Base-by-base conservation (phyloP, 2,329 filamentous ascomycete species). In the Alternaria longipes region DNA sequence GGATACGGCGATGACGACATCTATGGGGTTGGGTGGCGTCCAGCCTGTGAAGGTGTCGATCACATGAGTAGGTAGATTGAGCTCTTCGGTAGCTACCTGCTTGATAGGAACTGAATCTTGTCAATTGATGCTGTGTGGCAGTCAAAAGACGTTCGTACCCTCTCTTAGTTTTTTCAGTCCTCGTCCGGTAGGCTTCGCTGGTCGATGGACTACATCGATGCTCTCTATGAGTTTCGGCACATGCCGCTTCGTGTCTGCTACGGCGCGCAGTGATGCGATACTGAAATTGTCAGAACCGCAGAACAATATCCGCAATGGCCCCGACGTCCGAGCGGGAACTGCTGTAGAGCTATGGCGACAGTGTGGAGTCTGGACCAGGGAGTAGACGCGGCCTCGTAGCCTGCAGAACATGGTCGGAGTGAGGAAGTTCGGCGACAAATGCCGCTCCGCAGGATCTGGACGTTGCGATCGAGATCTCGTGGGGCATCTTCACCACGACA, bases 281-380 rank as follows among this genome's bases (percentile, higher is more conserved):
- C 94, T 97, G 79, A 98, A 97, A 3, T 89, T 85, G 78, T 99
- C 95, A 3, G 94, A 95, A 64, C 95, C 95, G 80, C 94, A 98
- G 80, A 97, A 99, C 4, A 99, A 85, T 55, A 99, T 93, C 34
- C 89, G 86, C 32, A 99, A 83, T 3, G 92, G 91, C 16, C 84
- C 74, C 12, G 60, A 22, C 16, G 18, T 26, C 16, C 32, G 45
- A 14, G 54, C 11, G n/a, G 60, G 55, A 9, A 62, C 42, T 38
- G 51, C 55, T 42, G 58, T 54, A 12, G 69, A 69, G 59, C 20
- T 58, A 50, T 63, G 62, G 32, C 58, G 50, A 51, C 63, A 62
- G 53, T 18, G 46, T 22, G 56, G 18, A 14, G 60, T 16, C 8
- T 54, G 28, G 5, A 63, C 5, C 24, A 71, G 59, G 9, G 67